Percentiles rank a stretch among this genome's conserved stretches.
Evolutionary conservation across 75 land plant genomes (phyloP).

Genomic region (Sequoia sempervirens): DNA sequence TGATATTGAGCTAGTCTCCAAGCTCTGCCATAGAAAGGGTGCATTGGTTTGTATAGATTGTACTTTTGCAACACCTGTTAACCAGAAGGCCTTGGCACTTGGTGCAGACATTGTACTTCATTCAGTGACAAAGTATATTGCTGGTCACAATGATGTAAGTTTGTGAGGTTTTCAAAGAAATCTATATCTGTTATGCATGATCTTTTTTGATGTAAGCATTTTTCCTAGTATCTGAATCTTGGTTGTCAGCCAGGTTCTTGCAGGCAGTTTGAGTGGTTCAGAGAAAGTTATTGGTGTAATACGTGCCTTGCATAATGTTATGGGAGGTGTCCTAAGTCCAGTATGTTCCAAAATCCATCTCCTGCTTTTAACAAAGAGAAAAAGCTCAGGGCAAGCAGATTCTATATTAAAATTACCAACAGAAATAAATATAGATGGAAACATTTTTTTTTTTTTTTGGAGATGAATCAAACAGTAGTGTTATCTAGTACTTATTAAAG

Average conservation of each 20-base stretch:
- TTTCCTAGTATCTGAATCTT: not conserved
- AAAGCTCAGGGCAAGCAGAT: not conserved
- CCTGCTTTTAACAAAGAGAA: not conserved
- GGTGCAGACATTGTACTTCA: conserved; percentile 95
- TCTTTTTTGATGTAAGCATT: not conserved
- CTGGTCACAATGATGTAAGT: conserved; percentile 96
- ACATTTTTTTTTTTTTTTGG: not conserved
- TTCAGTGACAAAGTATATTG: conserved; percentile 93
- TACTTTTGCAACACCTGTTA: conserved; percentile 96
- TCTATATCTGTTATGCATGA: conserved; percentile 1
- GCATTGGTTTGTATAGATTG: conserved; percentile 92
- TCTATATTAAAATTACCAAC: not conserved
- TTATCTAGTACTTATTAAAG: not conserved
- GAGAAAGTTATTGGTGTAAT: conserved; percentile 50
- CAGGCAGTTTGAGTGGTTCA: conserved; percentile 94
- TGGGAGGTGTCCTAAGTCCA: conserved; percentile 91
- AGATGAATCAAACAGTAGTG: not conserved
- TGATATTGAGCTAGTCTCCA: conserved; percentile 82
- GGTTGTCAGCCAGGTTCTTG: conserved; percentile 70
- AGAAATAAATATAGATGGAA: not conserved
- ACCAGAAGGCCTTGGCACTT: conserved; percentile 85
- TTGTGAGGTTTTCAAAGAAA: not conserved
- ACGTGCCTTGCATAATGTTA: conserved; percentile 77
- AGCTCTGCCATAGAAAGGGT: conserved; percentile 84
- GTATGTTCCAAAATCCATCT: conserved; percentile 34